A percentile compares a stretch with the other conserved stretches of the same genome.
Evolutionary conservation across 1,284 basidiomycete species (phyloP).

Genomic region (Naganishia liquefaciens): DNA sequence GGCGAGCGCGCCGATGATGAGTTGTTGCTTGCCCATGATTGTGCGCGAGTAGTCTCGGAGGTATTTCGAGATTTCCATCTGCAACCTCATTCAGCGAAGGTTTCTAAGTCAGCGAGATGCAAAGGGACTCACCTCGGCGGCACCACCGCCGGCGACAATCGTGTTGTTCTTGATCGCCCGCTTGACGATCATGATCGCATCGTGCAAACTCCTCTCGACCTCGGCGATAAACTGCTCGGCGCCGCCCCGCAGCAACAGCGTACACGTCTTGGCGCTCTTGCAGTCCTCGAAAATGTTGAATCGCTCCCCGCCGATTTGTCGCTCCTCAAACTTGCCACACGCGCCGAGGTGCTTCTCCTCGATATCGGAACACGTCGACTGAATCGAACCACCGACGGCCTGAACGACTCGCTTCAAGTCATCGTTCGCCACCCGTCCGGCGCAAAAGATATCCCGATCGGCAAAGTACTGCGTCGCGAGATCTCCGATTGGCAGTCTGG

Average conservation of each 20-base stretch:
- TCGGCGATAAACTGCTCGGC: conserved; percentile 99
- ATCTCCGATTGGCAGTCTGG: conserved; percentile 97
- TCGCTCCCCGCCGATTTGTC: conserved; percentile 93
- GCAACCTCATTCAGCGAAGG: conserved; percentile 30
- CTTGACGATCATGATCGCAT: conserved; percentile 99
- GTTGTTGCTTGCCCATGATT: conserved; percentile 94
- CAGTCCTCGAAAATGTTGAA: conserved; percentile 97
- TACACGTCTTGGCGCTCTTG: conserved; percentile 95
- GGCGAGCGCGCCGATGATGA: conserved; percentile 93
- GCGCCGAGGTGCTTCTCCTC: conserved; percentile 84
- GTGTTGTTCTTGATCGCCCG: conserved; percentile 93
- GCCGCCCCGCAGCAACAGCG: conserved; percentile 90
- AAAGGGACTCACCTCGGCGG: conserved; percentile 74
- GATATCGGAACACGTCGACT: conserved; percentile 95
- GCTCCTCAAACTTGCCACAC: conserved; percentile 89
- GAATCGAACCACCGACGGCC: conserved; percentile 91
- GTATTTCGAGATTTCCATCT: conserved; percentile 96
- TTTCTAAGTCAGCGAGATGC: background rate
- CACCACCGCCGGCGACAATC: conserved; percentile 96
- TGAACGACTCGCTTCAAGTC: conserved; percentile 94
- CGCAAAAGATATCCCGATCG: conserved; percentile 98
- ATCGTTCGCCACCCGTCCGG: conserved; percentile 86
- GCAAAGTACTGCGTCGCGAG: conserved; percentile 99
- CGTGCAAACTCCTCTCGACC: conserved; percentile 94
- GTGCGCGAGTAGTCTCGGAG: conserved; percentile 86